Conservation (phyloP, 805 yeast genomes). For the Starmerella bacillaris region DNA sequence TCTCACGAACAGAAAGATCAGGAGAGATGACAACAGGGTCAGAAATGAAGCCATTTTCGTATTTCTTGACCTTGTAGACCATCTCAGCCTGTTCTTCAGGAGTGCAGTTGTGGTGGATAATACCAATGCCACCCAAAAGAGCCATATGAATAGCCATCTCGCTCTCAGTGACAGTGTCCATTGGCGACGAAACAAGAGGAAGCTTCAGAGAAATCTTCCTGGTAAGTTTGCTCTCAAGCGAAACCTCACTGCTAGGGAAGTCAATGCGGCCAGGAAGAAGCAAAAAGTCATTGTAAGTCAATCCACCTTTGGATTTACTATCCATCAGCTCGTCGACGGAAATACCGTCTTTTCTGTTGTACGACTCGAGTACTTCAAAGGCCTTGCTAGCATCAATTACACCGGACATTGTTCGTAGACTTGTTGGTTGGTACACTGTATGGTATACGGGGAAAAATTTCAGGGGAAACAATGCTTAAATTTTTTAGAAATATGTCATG, state of each 20-base stretch:
- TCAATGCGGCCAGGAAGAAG: constrained; percentile 86
- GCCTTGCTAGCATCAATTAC: constrained; percentile 28
- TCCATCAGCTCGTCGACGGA: constrained; percentile 73
- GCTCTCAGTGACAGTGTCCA: constrained; percentile 97
- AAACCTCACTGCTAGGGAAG: constrained; percentile 65
- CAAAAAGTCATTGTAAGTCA: constrained; percentile 92
- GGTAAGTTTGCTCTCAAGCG: constrained; percentile 72
- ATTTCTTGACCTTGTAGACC: constrained; percentile 93
- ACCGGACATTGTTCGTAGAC: no score
- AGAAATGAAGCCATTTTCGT: constrained; percentile 91
- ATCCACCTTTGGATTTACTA: constrained; percentile 79
- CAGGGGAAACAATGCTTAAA: no score
- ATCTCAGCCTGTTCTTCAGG: constrained; percentile 96
- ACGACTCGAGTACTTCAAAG: constrained; percentile 43
- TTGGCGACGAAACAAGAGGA: constrained; percentile 94
- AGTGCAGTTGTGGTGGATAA: constrained; percentile 91
- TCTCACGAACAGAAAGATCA: constrained; percentile 57
- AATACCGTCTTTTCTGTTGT: constrained; percentile 66
- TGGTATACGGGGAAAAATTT: no score
- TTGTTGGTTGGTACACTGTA: no score
- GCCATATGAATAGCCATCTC: constrained; percentile 99
- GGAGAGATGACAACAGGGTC: constrained; percentile 83
- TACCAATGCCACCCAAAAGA: constrained; percentile 95
- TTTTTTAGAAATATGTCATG: no score
- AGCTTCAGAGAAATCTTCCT: constrained; percentile 79